Evolutionary conservation across 192 early-diverging fungal species (phyloP), one percentile per base, ranked within the genome.

Genomic region (Entomortierella parvispora): DNA sequence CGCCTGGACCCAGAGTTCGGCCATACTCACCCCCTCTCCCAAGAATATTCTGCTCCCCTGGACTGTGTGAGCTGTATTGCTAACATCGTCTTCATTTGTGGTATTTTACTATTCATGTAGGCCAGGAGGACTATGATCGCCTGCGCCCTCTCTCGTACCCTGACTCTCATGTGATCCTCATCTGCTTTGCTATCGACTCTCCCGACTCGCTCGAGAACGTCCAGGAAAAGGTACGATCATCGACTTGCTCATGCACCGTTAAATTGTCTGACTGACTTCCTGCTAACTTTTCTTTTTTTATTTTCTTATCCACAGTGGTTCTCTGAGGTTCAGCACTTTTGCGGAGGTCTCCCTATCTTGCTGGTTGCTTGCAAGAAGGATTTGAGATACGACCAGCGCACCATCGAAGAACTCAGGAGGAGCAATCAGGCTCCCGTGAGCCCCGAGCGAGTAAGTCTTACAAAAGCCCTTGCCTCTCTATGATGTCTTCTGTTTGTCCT

Each of bases 71-170:
- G 37, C 37, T 40, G 37, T 12, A 12, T 5, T 40, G 12, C 37
- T 40, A 40, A 40, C 37, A 40, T 40, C 40, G 18, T 31, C 40
- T 59, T 37, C 42, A 5, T 50, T 60, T 15, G 20, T 54, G 48
- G 23, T 3, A 43, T 43, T 23, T 14, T 55, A 51, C 49, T 63
- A 15, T 44, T 28, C 53, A 20, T 60, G 50, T 80, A 87, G 96
- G 90, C 32, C 95, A 97, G 68, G 96, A 98, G 84, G 97, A 99
- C 80, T 97, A 97, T 74, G 95, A 98, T 84, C 93, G 95, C 62
- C 83, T 99, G 69, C 91, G 96, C 44, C 91, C 93, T 20, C 84
- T 97, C 61, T 95, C 93, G 23, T 99, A 98, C 75, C 92, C 95
- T 11, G 95, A 94, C 78, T 91, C 94, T 20, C 88, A 97, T 81